A percentile compares a stretch with the other conserved stretches of the same genome.
Conservation (phyloP, 345 rosid species). For the Geranium brycei region DNA sequence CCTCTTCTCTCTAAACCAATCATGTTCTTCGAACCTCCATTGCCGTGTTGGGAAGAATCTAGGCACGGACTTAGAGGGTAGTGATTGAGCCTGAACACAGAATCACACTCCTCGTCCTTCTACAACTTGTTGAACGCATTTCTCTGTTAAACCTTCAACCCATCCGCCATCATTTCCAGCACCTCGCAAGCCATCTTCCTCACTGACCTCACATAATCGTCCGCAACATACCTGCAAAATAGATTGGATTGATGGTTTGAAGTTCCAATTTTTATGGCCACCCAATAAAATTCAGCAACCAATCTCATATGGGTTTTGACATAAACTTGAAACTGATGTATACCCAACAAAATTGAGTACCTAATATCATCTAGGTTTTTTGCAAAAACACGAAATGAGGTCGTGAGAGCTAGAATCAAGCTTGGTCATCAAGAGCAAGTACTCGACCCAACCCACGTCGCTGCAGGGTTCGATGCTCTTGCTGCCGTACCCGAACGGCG, state of each 20-base stretch:
- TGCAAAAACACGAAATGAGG: conserved; percentile 7
- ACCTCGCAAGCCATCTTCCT: conserved; percentile 53
- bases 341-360: conserved; percentile 9
- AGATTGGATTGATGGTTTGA: no score
- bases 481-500: conserved; percentile 39
- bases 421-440: conserved; percentile 28
- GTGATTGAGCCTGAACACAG: conserved; percentile 65
- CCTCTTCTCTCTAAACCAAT: conserved; percentile 31
- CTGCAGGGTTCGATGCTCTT: conserved; percentile 36
- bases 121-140: conserved; percentile 53
- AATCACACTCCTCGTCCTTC: conserved; percentile 53
- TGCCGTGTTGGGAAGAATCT: conserved; percentile 6
- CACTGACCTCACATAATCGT: conserved; percentile 45
- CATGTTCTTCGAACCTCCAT: conserved; percentile 11
- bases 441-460: conserved; percentile 46
- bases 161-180: conserved; percentile 63
- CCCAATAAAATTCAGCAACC: no score
- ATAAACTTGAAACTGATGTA: no score
- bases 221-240: conserved; percentile 11
- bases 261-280: no score
- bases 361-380: conserved; percentile 17
- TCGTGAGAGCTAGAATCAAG: conserved; percentile 8
- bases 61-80: conserved; percentile 43
- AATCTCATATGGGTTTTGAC: no score
- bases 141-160: conserved; percentile 40